Base-by-base conservation (phyloP, 176 grass and related monocot genomes). In the Oryza meridionalis region DNA sequence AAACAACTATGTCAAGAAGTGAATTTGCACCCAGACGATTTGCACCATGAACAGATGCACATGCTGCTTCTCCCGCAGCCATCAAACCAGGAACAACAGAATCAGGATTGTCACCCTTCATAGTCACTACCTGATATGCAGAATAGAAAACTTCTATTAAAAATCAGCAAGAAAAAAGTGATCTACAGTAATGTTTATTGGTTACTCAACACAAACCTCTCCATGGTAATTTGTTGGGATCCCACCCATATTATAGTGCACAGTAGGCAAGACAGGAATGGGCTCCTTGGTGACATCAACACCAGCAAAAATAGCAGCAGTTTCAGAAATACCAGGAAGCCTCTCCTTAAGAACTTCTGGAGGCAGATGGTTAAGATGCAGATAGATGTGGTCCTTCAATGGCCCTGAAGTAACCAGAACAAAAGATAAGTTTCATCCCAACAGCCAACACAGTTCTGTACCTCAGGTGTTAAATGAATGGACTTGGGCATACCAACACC, bases 161-260 rank as follows among this genome's bases (percentile, higher is more conserved):
- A 86, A 75, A 67, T n/a, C 40, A 73, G 4, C 44, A 53, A 58
- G 72, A 5, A 8, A 53, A 58, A 69, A 42, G 5, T 49, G 22
- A 33, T 66, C 25, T 46, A 72, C n/a, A 81, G 72, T 84, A 37
- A 81, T 78, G 66, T 69, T 72, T 22, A 72, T 9, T 68, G 2
- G 9, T 62, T 63, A 55, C 53, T 80, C 22, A 77, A 66, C 33
- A 63, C 59, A 81, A 86, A 97, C 95, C 95, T 97, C 88, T 27
- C 95, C 95, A 73, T 94, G 87, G 77, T 94, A 94, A 85, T 98
- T 98, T 86, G 95, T 98, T 62, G 95, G 95, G 86, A 98, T 93
- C 31, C 95, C 95, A 66, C 95, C 95, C 95, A 98, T 98, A 84
- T 98, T 98, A 78, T 98, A 98, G 71, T 98, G 95, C 70, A 95